These are phyloP conservation scores for Aspergillus chevalieri DNA, from an alignment of 2,329 filamentous ascomycete species.

Conservation along the genomic window DNA sequence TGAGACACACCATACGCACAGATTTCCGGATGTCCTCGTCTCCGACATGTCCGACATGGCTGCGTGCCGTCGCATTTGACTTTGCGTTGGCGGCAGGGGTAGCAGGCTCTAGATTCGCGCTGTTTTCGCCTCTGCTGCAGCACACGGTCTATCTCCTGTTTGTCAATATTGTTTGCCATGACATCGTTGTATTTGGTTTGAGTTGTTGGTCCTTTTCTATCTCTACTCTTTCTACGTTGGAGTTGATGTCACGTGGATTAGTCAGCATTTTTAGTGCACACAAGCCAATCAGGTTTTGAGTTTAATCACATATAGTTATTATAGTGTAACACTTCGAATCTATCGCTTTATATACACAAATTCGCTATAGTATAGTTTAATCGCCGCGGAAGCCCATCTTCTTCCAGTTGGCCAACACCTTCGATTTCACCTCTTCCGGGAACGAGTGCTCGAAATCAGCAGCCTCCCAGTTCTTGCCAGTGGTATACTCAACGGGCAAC, in stretches of 20 bases:
- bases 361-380: too few species aligned
- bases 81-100: slow-evolving; percentile 31
- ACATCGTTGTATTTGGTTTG: background rate
- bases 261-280: background rate
- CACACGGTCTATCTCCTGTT: slow-evolving; percentile 24
- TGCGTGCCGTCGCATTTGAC: slow-evolving; percentile 28
- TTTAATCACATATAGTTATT: too few species aligned
- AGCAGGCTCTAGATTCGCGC: slow-evolving; percentile 26
- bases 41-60: slow-evolving; percentile 24
- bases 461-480: slow-evolving; percentile 25
- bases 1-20: slow-evolving; percentile 17
- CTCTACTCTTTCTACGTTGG: too few species aligned
- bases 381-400: slow-evolving; percentile 21
- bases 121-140: slow-evolving; percentile 22
- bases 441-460: slow-evolving; percentile 32
- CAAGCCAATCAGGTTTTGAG: too few species aligned
- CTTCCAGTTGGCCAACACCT: slow-evolving; percentile 28
- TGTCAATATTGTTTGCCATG: slow-evolving; percentile 9
- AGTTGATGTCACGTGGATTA: background rate
- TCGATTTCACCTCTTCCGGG: slow-evolving; percentile 36
- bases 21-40: slow-evolving; percentile 23
- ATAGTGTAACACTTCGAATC: background rate
- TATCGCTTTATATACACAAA: background rate
- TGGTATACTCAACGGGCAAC: slow-evolving; percentile 39
- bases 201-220: background rate